phyloP scores from a whole-genome alignment of 106 monocot species.

The Apostasia shenzhenica region DNA sequence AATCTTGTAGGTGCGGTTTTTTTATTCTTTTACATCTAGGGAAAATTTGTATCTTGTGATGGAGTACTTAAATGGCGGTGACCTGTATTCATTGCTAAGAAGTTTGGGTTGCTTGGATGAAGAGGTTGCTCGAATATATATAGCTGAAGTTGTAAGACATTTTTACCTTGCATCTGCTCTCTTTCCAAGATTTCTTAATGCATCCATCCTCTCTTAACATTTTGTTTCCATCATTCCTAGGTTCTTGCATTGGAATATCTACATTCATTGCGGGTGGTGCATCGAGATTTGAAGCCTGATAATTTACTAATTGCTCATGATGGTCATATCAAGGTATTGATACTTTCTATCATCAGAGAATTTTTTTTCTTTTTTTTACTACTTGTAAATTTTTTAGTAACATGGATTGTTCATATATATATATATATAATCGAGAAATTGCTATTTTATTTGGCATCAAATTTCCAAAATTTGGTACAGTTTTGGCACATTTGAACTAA shows the following conservation, averaged over 20 bases:
- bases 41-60: constrained; percentile 98
- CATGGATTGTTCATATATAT: too few relatives aligned
- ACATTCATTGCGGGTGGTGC: constrained; percentile 85
- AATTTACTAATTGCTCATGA: constrained; percentile 94
- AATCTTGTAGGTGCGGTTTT: constrained; percentile 73
- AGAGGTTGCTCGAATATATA: constrained; percentile 86
- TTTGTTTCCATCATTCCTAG: constrained; percentile 23
- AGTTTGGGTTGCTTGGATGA: constrained; percentile 96
- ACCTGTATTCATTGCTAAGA: constrained; percentile 89
- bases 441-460: too few relatives aligned
- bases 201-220: not conserved
- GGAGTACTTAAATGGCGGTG: constrained; percentile 99
- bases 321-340: constrained; percentile 89
- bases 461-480: too few relatives aligned
- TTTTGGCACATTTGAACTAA: too few relatives aligned
- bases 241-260: constrained; percentile 98
- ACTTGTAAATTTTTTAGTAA: too few relatives aligned
- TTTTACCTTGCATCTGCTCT: not conserved
- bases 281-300: constrained; percentile 97
- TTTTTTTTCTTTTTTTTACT: too few relatives aligned
- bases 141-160: constrained; percentile 95
- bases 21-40: constrained; percentile 94
- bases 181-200: not conserved
- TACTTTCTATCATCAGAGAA: not conserved
- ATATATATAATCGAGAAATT: too few relatives aligned